These are phyloP conservation scores for Galerina sulciceps DNA, from an alignment of 768 basidiomycete species.

Conservation along the genomic window DNA sequence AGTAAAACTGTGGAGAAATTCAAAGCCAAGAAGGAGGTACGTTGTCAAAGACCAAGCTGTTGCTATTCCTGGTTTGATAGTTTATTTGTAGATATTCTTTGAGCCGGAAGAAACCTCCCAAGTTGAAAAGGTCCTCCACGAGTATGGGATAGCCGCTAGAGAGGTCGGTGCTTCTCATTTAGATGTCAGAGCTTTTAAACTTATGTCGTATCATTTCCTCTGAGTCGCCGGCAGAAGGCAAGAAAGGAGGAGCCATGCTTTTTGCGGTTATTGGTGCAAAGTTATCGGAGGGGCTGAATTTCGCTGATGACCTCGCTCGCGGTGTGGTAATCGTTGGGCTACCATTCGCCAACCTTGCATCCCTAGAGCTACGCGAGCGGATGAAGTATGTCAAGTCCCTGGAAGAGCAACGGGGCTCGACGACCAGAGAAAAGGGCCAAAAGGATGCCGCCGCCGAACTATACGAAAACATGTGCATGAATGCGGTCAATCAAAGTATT, in stretches of 20 bases:
- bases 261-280: constrained; percentile 97
- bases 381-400: constrained; percentile 83
- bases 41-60: constrained; percentile 6
- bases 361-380: constrained; percentile 87
- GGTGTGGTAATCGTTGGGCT: constrained; percentile 88
- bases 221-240: constrained; percentile 23
- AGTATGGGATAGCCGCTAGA: constrained; percentile 63
- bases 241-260: constrained; percentile 72
- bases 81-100: constrained; percentile 74
- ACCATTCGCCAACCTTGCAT: constrained; percentile 92
- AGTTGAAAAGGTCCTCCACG: constrained; percentile 76
- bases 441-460: constrained; percentile 80
- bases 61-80: neutral
- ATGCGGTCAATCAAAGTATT: constrained; percentile 96
- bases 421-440: constrained; percentile 35
- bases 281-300: constrained; percentile 90
- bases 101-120: constrained; percentile 77
- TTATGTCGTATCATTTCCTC: neutral
- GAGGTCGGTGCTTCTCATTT: constrained; percentile 12
- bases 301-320: constrained; percentile 81
- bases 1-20: constrained; percentile 68
- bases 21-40: constrained; percentile 73
- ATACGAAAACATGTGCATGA: constrained; percentile 92
- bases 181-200: neutral
- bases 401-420: constrained; percentile 46